phyloP scores from a whole-genome alignment of 2,329 filamentous ascomycete species.

The Exophiala lecanii-corni region DNA sequence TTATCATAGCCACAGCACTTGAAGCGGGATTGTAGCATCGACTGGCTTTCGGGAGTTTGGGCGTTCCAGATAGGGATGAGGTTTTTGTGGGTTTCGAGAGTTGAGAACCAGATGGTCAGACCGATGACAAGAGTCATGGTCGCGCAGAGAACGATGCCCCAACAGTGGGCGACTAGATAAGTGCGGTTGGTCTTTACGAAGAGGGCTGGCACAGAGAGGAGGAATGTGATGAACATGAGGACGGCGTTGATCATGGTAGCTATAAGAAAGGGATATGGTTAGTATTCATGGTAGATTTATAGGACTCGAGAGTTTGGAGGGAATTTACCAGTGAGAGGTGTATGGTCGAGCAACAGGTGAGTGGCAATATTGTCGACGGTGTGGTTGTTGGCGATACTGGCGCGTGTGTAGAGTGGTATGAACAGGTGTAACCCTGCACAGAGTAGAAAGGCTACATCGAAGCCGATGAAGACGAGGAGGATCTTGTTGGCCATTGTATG shows the following conservation, averaged over 20 bases:
- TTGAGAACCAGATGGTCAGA: slow-evolving; percentile 67
- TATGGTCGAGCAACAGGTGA: slow-evolving; percentile 48
- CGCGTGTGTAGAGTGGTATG: slow-evolving; percentile 49
- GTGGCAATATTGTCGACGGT: slow-evolving; percentile 47
- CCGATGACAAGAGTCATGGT: slow-evolving; percentile 64
- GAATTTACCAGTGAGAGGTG: slow-evolving; percentile 48
- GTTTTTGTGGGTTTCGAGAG: slow-evolving; percentile 61
- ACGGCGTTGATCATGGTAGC: slow-evolving; percentile 69
- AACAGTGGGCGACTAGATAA: slow-evolving; percentile 67
- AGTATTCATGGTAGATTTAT: neutral
- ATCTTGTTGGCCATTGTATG: slow-evolving; percentile 43
- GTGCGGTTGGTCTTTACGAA: slow-evolving; percentile 60
- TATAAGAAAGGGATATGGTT: slow-evolving; percentile 29
- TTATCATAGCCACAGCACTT: slow-evolving; percentile 77
- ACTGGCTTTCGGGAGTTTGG: slow-evolving; percentile 56
- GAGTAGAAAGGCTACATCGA: slow-evolving; percentile 50
- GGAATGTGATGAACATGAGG: slow-evolving; percentile 66
- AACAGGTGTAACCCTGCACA: slow-evolving; percentile 50
- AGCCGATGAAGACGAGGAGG: slow-evolving; percentile 47
- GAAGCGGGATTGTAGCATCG: slow-evolving; percentile 70
- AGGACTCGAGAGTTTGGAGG: neutral
- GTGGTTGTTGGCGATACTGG: slow-evolving; percentile 37
- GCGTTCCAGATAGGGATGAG: slow-evolving; percentile 58
- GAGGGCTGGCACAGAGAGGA: slow-evolving; percentile 66
- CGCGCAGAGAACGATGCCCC: slow-evolving; percentile 57